phyloP scores from a whole-genome alignment of 106 monocot species.

The Dendrobium officinale region DNA sequence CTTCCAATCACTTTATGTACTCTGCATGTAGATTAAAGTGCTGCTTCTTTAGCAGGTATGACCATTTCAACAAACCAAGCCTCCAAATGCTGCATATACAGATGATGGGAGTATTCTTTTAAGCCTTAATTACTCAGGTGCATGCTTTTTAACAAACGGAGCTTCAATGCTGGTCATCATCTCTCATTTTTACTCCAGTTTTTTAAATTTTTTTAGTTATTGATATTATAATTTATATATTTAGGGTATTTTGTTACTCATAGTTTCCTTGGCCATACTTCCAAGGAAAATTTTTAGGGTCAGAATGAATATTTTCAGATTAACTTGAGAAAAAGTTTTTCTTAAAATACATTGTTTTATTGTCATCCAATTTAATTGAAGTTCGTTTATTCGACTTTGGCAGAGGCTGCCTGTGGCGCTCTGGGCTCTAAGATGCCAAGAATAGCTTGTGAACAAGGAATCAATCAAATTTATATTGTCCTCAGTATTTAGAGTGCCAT shows the following conservation, averaged over 20 bases:
- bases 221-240: background rate
- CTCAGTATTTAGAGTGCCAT: too few species aligned
- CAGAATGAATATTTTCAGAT: background rate
- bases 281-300: background rate
- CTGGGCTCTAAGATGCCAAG: too few species aligned
- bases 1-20: background rate
- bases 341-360: background rate
- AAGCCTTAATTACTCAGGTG: background rate
- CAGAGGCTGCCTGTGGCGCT: background rate
- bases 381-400: background rate
- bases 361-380: background rate
- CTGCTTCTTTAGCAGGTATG: slow-evolving; percentile 2
- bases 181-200: background rate
- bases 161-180: background rate
- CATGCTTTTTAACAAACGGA: background rate
- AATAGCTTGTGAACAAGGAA: too few species aligned
- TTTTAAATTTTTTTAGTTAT: background rate
- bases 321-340: background rate
- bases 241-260: background rate
- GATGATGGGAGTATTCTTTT: slow-evolving; percentile 6
- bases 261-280: background rate
- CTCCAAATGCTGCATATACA: background rate
- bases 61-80: slow-evolving; percentile 1
- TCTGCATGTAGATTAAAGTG: background rate
- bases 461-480: too few species aligned